A percentile compares a stretch with the other conserved stretches of the same genome.
phyloP scores from a whole-genome alignment of 257 asterid genomes.

The Cinchona pubescens region DNA sequence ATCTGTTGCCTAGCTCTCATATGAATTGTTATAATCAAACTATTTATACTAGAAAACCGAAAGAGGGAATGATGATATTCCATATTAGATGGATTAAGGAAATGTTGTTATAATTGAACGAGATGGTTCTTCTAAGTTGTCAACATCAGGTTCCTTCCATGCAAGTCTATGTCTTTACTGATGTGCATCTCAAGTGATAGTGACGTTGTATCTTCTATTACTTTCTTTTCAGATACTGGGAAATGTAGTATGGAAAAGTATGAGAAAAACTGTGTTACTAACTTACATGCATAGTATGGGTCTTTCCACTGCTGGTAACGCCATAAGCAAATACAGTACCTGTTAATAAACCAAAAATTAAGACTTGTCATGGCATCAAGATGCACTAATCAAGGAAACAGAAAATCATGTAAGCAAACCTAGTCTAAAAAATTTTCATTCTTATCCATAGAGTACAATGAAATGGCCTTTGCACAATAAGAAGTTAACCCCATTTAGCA shows the following conservation, averaged over 20 bases:
- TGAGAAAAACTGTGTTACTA: background rate
- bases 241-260: background rate
- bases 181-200: background rate
- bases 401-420: background rate
- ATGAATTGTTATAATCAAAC: background rate
- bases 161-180: background rate
- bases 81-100: background rate
- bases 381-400: constrained; percentile 14
- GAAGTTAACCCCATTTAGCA: background rate
- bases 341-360: constrained; percentile 23
- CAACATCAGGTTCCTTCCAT: background rate
- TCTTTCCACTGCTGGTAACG: constrained; percentile 89
- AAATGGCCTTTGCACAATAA: background rate
- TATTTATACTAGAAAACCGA: background rate
- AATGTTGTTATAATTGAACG: background rate
- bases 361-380: background rate
- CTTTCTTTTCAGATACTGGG: background rate
- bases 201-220: background rate
- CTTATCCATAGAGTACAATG: background rate
- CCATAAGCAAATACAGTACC: constrained; percentile 88
- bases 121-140: background rate
- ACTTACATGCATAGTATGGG: constrained; percentile 86
- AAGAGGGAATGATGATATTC: background rate
- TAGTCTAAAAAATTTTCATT: background rate
- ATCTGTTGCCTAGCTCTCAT: too few relatives aligned